Conservation (phyloP, 2,329 filamentous ascomycete genomes). For the Diplodia intermedia region DNA sequence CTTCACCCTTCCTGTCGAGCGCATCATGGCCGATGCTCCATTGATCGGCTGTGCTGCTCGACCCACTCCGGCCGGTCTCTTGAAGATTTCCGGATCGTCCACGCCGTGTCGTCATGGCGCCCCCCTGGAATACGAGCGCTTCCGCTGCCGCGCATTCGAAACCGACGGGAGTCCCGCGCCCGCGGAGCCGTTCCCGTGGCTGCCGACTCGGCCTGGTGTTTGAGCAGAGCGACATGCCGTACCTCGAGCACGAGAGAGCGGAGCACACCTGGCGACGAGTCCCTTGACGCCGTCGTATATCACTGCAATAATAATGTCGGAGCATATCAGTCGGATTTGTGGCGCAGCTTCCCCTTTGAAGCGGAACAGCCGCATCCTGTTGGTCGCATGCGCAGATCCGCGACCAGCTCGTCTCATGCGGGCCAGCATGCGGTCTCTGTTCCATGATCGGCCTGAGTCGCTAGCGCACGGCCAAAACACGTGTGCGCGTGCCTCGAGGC, state of each 20-base stretch:
- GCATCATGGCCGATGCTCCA: constrained; percentile 1
- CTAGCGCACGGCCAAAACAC: constrained; percentile 12
- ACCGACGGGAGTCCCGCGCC: not conserved
- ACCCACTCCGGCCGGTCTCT: not conserved
- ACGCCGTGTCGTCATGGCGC: constrained; percentile 20
- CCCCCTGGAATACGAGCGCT: constrained; percentile 17
- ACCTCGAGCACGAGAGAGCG: not conserved
- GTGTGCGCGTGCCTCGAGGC: not conserved
- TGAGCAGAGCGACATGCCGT: not conserved
- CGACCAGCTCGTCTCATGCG: not conserved
- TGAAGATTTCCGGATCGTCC: not conserved
- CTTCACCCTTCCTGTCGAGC: not conserved
- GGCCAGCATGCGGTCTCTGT: constrained; percentile 6
- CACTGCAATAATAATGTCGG: too few relatives aligned
- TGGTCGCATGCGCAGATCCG: constrained; percentile 4
- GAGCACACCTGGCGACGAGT: too few relatives aligned
- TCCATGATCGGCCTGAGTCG: constrained; percentile 27
- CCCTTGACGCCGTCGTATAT: too few relatives aligned
- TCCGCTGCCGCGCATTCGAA: constrained; percentile 1
- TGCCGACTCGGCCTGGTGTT: not conserved
- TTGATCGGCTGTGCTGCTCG: not conserved
- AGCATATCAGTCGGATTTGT: not conserved
- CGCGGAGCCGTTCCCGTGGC: not conserved
- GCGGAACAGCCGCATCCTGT: not conserved
- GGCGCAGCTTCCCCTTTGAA: constrained; percentile 11